phyloP scores from a whole-genome alignment of 2,329 filamentous ascomycete species.

The Fusarium chaquense region DNA sequence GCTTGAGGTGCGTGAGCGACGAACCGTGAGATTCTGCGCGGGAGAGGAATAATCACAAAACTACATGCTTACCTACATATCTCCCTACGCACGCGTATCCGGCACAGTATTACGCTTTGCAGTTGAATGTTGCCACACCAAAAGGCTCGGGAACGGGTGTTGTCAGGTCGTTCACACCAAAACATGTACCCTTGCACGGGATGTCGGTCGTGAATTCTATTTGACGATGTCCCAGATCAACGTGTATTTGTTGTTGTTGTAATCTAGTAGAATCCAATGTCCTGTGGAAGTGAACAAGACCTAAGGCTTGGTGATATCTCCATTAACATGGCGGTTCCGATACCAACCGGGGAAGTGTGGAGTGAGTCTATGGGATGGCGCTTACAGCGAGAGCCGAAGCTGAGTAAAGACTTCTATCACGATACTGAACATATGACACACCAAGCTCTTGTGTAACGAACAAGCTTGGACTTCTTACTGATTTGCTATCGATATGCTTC shows the following conservation, averaged over 20 bases:
- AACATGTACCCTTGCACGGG: constrained; percentile 29
- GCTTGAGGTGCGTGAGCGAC: constrained; percentile 4
- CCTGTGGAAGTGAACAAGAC: not conserved
- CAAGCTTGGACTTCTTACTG: not conserved
- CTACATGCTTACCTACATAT: constrained; percentile 11
- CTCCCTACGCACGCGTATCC: not conserved
- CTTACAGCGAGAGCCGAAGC: constrained; percentile 16
- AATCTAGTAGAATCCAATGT: not conserved
- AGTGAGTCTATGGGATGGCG: constrained; percentile 1
- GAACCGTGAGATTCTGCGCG: constrained; percentile 28
- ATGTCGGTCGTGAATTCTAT: constrained; percentile 38
- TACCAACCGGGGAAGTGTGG: not conserved
- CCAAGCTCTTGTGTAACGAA: constrained; percentile 17
- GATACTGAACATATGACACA: constrained; percentile 27
- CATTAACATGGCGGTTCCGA: not conserved
- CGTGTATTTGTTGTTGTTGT: not conserved
- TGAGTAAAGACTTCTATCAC: constrained; percentile 19
- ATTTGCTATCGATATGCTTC: constrained; percentile 10
- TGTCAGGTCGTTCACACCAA: constrained; percentile 35
- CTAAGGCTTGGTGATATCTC: not conserved
- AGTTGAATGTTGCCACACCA: constrained; percentile 30
- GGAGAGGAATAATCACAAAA: constrained; percentile 18
- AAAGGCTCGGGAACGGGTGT: constrained; percentile 11
- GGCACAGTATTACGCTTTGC: not conserved
- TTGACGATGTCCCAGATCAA: constrained; percentile 30